A percentile compares a stretch with the other conserved stretches of the same genome.
Conservation (phyloP, 2,329 filamentous ascomycete genomes). For the Diaporthe sp. region DNA sequence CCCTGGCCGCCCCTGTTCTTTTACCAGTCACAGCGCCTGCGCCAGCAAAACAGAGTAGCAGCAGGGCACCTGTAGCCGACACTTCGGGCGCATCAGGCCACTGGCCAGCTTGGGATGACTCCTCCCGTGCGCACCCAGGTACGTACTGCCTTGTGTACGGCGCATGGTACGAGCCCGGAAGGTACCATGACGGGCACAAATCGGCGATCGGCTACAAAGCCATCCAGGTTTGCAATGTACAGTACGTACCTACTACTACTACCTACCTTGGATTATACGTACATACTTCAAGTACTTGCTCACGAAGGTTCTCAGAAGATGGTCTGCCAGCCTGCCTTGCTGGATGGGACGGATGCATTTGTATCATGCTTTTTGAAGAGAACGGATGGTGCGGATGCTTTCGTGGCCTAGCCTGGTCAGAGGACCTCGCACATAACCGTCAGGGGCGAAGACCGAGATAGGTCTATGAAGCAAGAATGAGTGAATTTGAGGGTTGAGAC, state of each 20-base stretch:
- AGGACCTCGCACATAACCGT: neutral
- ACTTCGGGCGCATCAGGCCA: slow-evolving; percentile 38
- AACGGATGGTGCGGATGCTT: neutral
- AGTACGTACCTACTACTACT: slow-evolving; percentile 13
- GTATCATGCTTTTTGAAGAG: neutral
- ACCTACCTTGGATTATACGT: neutral
- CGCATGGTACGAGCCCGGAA: neutral
- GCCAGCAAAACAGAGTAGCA: neutral
- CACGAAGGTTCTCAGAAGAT: slow-evolving; percentile 16
- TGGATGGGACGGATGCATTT: neutral
- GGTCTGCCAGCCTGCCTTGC: slow-evolving; percentile 8
- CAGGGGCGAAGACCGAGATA: slow-evolving; percentile 27
- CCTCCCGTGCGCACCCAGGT: slow-evolving; percentile 26
- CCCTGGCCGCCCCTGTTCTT: slow-evolving; percentile 13
- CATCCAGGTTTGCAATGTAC: slow-evolving; percentile 9
- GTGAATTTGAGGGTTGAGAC: neutral
- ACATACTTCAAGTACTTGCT: neutral
- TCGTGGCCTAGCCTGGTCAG: neutral
- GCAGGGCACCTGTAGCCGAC: slow-evolving; percentile 7
- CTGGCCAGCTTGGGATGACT: slow-evolving; percentile 42
- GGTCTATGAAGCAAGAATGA: neutral
- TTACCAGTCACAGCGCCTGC: slow-evolving; percentile 22
- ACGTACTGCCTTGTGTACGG: slow-evolving; percentile 37
- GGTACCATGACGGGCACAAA: neutral
- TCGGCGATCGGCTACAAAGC: neutral